Evolutionary conservation across 1,139 yeast genomes (phyloP).

Genomic region (Hanseniaspora gamundiae): DNA sequence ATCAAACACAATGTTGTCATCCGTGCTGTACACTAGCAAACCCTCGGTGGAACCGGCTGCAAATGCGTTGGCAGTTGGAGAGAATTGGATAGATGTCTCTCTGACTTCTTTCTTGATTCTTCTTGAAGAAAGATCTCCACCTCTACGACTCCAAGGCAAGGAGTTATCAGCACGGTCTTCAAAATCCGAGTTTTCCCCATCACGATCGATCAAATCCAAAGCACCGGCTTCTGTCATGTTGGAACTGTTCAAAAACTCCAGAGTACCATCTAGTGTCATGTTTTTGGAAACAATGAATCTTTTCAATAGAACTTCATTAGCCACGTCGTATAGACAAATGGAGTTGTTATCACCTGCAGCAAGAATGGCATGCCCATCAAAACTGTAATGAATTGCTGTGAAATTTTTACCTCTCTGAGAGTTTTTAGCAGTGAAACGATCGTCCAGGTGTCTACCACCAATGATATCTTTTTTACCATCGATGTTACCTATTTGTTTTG

Average conservation of each 20-base stretch:
- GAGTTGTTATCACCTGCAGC: constrained; percentile 94
- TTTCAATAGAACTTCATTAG: constrained; percentile 72
- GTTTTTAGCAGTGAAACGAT: constrained; percentile 69
- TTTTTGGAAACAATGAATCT: constrained; percentile 78
- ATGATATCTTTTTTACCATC: constrained; percentile 81
- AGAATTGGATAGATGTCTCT: constrained; percentile 64
- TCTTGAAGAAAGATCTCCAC: constrained; percentile 78
- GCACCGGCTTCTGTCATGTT: constrained; percentile 86
- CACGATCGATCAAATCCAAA: constrained; percentile 65
- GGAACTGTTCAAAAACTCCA: constrained; percentile 62
- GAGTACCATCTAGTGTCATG: constrained; percentile 86
- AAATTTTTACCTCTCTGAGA: constrained; percentile 78
- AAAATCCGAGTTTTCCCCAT: constrained; percentile 75
- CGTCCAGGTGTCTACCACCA: constrained; percentile 77
- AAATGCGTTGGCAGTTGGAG: constrained; percentile 86
- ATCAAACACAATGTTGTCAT: constrained; percentile 67
- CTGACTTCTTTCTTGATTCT: constrained; percentile 69
- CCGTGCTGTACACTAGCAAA: constrained; percentile 66
- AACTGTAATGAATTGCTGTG: constrained; percentile 70
- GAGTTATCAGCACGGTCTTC: constrained; percentile 69
- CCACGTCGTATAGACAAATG: constrained; percentile 80
- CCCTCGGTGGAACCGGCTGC: constrained; percentile 98
- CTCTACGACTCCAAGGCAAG: constrained; percentile 77
- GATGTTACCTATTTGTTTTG: constrained; percentile 68
- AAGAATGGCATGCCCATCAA: constrained; percentile 76